Base-by-base conservation (phyloP, 768 basidiomycete genomes). In the Mycena rebaudengoi region DNA sequence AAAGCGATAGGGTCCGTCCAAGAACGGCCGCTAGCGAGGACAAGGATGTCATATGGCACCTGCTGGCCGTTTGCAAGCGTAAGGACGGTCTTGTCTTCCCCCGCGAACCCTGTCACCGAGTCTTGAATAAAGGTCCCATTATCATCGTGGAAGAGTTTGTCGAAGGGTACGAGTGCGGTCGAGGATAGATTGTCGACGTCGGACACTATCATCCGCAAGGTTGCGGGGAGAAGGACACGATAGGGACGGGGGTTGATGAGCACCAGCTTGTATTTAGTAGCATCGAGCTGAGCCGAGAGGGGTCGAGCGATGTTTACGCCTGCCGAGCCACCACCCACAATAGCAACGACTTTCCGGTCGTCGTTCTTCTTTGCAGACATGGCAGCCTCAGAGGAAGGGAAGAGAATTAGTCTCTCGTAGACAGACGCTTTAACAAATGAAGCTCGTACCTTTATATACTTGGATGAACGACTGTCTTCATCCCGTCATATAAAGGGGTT, bases 241-340 rank as follows among this genome's bases (percentile, higher is more conserved):
- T 83, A 88, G 2, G 86, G 78, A 1, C 83, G 82, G 0, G 83
- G 71, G 43, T 80, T 83, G 63, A 92, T 76, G 65, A 92, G 82
- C 59, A 86, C 74, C 60, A 92, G 70, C 62, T 81, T 80, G 74
- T 85, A 82, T 35, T 79, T 79, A 10, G 76, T 70, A 0, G 81
- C 58, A 71, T 86, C 79, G 64, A 91, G 81, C 16, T 59, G 28
- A 12, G 78, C 71, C 4, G 87, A 83, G 60, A 91, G 86, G 2
- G 70, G 71, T 26, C 81, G 80, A 2, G 82, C 82, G 50, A 84
- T 65, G 11, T 77, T 65, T 28, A 77, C 74, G 13, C 90, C 89
- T 1, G 80, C 82, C n/a, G 74, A 77, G 50, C 87, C 90, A 28
- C 86, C 90, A 41, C 88, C 87, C 51, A 89, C 75, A 64, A 90